Percentiles rank a stretch among this genome's conserved stretches.
phyloP scores from a whole-genome alignment of 257 asterid genomes.

The Penstemon davidsonii region DNA sequence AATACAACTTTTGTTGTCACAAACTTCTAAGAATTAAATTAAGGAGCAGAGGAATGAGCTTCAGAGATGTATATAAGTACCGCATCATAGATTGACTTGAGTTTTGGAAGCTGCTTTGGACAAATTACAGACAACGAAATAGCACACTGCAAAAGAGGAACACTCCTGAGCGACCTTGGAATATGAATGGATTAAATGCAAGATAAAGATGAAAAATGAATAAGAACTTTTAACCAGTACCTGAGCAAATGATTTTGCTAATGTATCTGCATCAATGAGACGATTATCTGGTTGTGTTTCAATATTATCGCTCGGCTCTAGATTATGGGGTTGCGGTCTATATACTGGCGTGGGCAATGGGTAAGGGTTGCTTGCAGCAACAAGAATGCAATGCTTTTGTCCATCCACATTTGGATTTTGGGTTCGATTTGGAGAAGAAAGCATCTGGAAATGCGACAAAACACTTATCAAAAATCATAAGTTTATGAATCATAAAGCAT shows the following conservation, averaged over 20 bases:
- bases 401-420: slow-evolving; percentile 67
- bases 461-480: slow-evolving; percentile 16
- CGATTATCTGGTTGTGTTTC: slow-evolving; percentile 62
- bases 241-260: slow-evolving; percentile 88
- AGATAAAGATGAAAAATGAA: slow-evolving; percentile 9
- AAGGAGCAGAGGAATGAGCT: slow-evolving; percentile 17
- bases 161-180: slow-evolving; percentile 18
- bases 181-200: slow-evolving; percentile 17
- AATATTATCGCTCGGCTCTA: slow-evolving; percentile 52
- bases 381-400: slow-evolving; percentile 81
- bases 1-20: neutral
- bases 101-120: slow-evolving; percentile 91
- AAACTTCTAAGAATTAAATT: slow-evolving; percentile 19
- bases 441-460: slow-evolving; percentile 56
- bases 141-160: slow-evolving; percentile 62
- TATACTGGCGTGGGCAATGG: slow-evolving; percentile 78
- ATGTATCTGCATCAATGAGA: slow-evolving; percentile 75
- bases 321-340: slow-evolving; percentile 54
- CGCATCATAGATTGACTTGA: slow-evolving; percentile 76
- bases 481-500: slow-evolving; percentile 3
- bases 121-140: slow-evolving; percentile 88
- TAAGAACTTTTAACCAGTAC: slow-evolving; percentile 32
- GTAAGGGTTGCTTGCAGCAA: slow-evolving; percentile 92
- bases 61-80: slow-evolving; percentile 38
- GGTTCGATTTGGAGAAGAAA: slow-evolving; percentile 54